Evolutionary conservation across 805 yeast genomes (phyloP).

Genomic region (Candida anglica): DNA sequence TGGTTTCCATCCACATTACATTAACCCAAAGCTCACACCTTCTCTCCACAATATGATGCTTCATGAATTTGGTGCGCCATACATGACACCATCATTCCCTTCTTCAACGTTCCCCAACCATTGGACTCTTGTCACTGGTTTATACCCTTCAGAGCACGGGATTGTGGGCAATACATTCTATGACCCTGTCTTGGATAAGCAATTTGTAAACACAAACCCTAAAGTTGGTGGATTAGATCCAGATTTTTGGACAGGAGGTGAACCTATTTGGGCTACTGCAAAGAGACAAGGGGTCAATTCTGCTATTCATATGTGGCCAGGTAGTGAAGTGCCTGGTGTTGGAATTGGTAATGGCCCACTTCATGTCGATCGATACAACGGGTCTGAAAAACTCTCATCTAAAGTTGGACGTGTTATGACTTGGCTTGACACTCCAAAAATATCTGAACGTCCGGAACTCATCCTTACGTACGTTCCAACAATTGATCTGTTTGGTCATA

Average conservation of each 20-base stretch:
- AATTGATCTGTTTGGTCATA: slow-evolving; percentile 76
- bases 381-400: slow-evolving; percentile 51
- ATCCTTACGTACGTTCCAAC: slow-evolving; percentile 77
- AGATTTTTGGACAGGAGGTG: slow-evolving; percentile 80
- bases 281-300: slow-evolving; percentile 53
- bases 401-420: slow-evolving; percentile 57
- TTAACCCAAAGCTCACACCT: slow-evolving; percentile 66
- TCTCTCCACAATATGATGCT: slow-evolving; percentile 54
- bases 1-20: slow-evolving; percentile 89
- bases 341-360: slow-evolving; percentile 34
- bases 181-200: slow-evolving; percentile 52
- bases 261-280: slow-evolving; percentile 84
- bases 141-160: slow-evolving; percentile 80
- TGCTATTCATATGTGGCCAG: slow-evolving; percentile 98
- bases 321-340: slow-evolving; percentile 68
- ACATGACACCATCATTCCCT: slow-evolving; percentile 84
- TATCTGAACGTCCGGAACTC: slow-evolving; percentile 65
- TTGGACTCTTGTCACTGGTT: slow-evolving; percentile 87
- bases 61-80: slow-evolving; percentile 64
- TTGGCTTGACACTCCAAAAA: slow-evolving; percentile 60
- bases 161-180: slow-evolving; percentile 79
- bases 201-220: slow-evolving; percentile 63
- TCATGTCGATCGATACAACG: slow-evolving; percentile 61
- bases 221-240: slow-evolving; percentile 46
- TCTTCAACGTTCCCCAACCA: slow-evolving; percentile 89